Evolutionary conservation across 495 filamentous ascomycete species (phyloP).

Genomic region (Podospora pseudocomata): DNA sequence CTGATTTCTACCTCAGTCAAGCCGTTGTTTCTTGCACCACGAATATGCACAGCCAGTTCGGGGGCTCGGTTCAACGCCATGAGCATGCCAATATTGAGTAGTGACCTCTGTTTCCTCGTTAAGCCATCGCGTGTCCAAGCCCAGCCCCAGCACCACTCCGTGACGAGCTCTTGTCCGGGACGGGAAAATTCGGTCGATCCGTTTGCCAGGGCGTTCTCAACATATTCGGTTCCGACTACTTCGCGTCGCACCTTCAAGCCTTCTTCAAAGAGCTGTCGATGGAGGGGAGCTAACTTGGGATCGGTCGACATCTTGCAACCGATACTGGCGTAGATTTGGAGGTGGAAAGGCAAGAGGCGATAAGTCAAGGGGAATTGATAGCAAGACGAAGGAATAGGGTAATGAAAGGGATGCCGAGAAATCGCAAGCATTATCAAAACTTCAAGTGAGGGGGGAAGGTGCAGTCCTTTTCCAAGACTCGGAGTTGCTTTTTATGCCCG

Average conservation of each 20-base stretch:
- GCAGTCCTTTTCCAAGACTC: too few species aligned
- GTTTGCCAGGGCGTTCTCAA: constrained; percentile 43
- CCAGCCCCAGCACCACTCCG: constrained; percentile 53
- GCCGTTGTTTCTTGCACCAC: constrained; percentile 55
- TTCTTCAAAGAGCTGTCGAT: constrained; percentile 52
- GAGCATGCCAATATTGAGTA: constrained; percentile 54
- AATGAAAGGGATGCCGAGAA: too few species aligned
- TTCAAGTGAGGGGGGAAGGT: too few species aligned
- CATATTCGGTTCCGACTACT: constrained; percentile 52
- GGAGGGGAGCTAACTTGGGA: constrained; percentile 32
- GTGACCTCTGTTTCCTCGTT: constrained; percentile 49
- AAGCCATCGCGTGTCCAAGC: constrained; percentile 54
- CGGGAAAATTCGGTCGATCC: constrained; percentile 47
- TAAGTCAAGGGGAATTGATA: too few species aligned
- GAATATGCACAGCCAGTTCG: constrained; percentile 51
- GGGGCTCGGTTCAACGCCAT: constrained; percentile 50
- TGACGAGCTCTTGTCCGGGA: constrained; percentile 52
- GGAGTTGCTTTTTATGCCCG: too few species aligned
- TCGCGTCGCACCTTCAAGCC: constrained; percentile 50
- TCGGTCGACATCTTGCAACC: constrained; percentile 15
- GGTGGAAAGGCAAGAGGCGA: too few species aligned
- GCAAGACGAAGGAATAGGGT: too few species aligned
- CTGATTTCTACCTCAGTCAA: constrained; percentile 51
- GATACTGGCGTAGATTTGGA: too few species aligned
- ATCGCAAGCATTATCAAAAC: too few species aligned